Conservation (phyloP, 345 rosid genomes). For the Linum trigynum region DNA sequence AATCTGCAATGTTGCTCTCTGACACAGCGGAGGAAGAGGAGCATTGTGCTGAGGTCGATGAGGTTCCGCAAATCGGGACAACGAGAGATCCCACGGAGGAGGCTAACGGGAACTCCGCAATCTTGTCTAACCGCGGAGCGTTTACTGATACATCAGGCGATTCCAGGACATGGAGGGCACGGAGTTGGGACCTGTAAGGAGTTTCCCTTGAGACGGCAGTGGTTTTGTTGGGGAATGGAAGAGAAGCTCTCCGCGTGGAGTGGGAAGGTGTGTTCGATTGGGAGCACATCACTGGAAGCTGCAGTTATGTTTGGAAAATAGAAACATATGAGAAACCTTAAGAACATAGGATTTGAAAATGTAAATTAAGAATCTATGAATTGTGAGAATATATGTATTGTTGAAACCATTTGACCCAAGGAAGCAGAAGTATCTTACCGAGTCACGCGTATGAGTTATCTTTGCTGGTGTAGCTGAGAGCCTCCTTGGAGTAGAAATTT, state of each 20-base stretch:
- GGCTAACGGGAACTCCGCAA: conserved; percentile 18
- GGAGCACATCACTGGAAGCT: conserved; percentile 35
- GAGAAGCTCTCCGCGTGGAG: conserved; percentile 51
- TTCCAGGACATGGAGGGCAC: conserved; percentile 15
- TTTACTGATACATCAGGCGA: conserved; percentile 19
- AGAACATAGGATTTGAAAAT: background rate
- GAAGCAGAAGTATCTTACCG: conserved; percentile 9
- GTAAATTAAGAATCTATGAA: too few relatives aligned
- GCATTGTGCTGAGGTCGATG: conserved; percentile 27
- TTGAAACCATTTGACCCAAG: too few relatives aligned
- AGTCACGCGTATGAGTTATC: conserved; percentile 21
- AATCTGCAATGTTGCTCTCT: background rate
- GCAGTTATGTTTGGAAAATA: conserved; percentile 14
- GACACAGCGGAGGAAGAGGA: conserved; percentile 12
- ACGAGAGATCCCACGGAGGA: conserved; percentile 16
- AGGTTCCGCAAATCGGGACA: conserved; percentile 17
- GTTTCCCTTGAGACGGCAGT: conserved; percentile 17
- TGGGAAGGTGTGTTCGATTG: conserved; percentile 30
- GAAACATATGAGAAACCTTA: background rate
- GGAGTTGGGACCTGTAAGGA: conserved; percentile 22
- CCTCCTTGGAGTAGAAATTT: conserved; percentile 15
- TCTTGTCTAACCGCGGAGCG: conserved; percentile 19
- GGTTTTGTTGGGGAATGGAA: conserved; percentile 40
- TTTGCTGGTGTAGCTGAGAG: conserved; percentile 9
- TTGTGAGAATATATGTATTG: too few relatives aligned